A percentile compares a stretch with the other conserved stretches of the same genome.
Conservation (phyloP, 2,329 filamentous ascomycete species). For the Leptographium radiaticola region DNA sequence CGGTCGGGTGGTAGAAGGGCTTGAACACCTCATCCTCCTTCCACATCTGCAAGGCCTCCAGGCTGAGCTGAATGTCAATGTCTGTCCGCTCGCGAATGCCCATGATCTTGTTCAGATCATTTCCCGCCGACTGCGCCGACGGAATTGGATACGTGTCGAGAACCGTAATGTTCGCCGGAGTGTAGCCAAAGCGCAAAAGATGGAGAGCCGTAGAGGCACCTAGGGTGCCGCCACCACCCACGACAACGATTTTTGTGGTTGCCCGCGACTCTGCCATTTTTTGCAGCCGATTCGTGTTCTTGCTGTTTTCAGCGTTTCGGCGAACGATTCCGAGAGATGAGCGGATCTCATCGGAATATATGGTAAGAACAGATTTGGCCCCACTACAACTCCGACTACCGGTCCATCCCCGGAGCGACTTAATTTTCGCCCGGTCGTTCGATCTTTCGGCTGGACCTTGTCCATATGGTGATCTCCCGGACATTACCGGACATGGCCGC, state of each 20-base stretch:
- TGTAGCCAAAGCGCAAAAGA: slow-evolving; percentile 28
- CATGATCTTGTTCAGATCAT: slow-evolving; percentile 35
- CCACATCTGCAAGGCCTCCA: slow-evolving; percentile 26
- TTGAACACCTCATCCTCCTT: slow-evolving; percentile 32
- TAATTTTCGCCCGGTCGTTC: too few species aligned
- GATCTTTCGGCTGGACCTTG: too few species aligned
- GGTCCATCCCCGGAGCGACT: too few species aligned
- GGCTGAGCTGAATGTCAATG: slow-evolving; percentile 18
- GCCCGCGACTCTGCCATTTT: not conserved
- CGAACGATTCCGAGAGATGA: too few species aligned
- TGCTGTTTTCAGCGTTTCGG: too few species aligned
- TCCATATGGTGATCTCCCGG: too few species aligned
- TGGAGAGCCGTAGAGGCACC: slow-evolving; percentile 33
- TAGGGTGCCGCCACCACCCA: slow-evolving; percentile 11
- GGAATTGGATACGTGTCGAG: slow-evolving; percentile 32
- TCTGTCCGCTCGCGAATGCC: slow-evolving; percentile 21
- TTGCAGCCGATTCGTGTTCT: too few species aligned
- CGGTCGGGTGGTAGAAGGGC: slow-evolving; percentile 27
- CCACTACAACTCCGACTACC: too few species aligned
- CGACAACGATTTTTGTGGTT: slow-evolving; percentile 1
- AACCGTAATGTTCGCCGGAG: slow-evolving; percentile 28
- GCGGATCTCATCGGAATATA: too few species aligned
- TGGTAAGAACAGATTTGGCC: too few species aligned
- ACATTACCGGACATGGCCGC: too few species aligned
- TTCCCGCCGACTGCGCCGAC: slow-evolving; percentile 30